Base-by-base conservation (phyloP, 2,329 filamentous ascomycete species). In the Alternaria arborescens region DNA sequence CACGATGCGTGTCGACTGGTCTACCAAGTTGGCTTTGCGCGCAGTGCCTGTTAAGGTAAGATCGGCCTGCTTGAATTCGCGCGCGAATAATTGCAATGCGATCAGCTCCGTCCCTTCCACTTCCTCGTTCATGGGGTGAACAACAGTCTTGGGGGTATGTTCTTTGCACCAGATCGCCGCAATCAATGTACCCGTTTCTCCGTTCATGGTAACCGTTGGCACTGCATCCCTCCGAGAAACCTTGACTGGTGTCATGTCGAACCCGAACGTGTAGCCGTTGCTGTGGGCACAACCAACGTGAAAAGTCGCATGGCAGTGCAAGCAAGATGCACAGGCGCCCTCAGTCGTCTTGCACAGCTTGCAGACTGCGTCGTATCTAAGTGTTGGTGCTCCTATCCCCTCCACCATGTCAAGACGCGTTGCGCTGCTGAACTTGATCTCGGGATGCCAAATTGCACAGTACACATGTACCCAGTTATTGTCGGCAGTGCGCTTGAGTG, bases 401-500 rank as follows among this genome's bases (percentile, higher is more conserved):
- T 99, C 95, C 2, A 92, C 93, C 32, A 93, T 90, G 69, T 93
- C 91, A 34, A 99, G 82, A 18, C 91, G 88, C 71, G 89, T 89
- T 18, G 93, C 91, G 70, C 92, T 92, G 64, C 91, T 94, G 78
- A 97, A 99, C 73, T 94, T 95, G 71, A 97, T 90, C 78, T 99
- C 95, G 0, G 93, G 89, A 11, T 91, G 94, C 89, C 92, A 98
- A 18, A 97, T 84, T 1, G 95, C 94, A 74, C 95, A 99, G 38
- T 91, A 90, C 28, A 98, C 93, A 76, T 99, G 95, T 16, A 97
- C 92, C 95, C 95, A 99, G 74, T 98, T 98, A 80, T 98, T 98
- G 76, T 96, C 93, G 4, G 91, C 92, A 0, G 95, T 99, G 50
- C 92, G 88, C 81, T 99, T 99, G 64, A 99, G 83, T 4, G 95